These are phyloP conservation scores for Kentomonas sorsogonicus DNA, from an alignment of 208 protist species.

Conservation along the genomic window DNA sequence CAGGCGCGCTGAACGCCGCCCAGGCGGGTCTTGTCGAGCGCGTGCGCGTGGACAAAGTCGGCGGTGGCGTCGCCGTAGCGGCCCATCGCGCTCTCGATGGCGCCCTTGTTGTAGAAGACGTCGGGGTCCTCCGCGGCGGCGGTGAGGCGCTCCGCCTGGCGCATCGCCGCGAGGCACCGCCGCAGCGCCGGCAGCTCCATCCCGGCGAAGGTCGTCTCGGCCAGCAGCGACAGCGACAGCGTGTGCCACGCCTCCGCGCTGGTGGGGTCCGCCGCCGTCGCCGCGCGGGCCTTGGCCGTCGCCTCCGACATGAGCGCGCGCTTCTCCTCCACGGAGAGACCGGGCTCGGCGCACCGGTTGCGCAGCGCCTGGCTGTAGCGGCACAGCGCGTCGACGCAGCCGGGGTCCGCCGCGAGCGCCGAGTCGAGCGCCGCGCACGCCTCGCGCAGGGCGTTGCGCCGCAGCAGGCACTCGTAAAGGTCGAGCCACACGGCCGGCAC, in stretches of 20 bases:
- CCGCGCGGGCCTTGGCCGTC: conserved; percentile 46
- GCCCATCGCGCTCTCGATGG: conserved; percentile 65
- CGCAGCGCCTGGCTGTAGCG: conserved; percentile 80
- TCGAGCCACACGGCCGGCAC: conserved; percentile 70
- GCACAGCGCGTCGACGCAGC: conserved; percentile 54
- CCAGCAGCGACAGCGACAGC: conserved; percentile 62
- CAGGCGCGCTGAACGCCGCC: conserved; percentile 35
- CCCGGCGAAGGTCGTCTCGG: conserved; percentile 43
- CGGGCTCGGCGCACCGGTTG: conserved; percentile 52
- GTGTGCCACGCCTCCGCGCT: conserved; percentile 65
- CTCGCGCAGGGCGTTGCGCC: conserved; percentile 70
- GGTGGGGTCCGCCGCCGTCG: conserved; percentile 42
- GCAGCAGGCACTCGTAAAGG: conserved; percentile 68
- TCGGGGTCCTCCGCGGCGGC: conserved; percentile 52
- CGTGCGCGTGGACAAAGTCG: conserved; percentile 42
- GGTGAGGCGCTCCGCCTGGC: conserved; percentile 44
- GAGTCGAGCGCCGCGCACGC: conserved; percentile 70
- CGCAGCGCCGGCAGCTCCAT: conserved; percentile 40
- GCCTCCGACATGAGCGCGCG: conserved; percentile 42
- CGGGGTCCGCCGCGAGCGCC: conserved; percentile 39
- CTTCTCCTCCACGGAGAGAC: conserved; percentile 37
- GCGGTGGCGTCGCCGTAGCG: conserved; percentile 52
- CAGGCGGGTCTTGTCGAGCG: conserved; percentile 51
- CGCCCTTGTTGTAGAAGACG: conserved; percentile 73
- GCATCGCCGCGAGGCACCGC: conserved; percentile 49